Base-by-base conservation (phyloP, 1,139 yeast genomes). In the Blastobotrys elegans region DNA sequence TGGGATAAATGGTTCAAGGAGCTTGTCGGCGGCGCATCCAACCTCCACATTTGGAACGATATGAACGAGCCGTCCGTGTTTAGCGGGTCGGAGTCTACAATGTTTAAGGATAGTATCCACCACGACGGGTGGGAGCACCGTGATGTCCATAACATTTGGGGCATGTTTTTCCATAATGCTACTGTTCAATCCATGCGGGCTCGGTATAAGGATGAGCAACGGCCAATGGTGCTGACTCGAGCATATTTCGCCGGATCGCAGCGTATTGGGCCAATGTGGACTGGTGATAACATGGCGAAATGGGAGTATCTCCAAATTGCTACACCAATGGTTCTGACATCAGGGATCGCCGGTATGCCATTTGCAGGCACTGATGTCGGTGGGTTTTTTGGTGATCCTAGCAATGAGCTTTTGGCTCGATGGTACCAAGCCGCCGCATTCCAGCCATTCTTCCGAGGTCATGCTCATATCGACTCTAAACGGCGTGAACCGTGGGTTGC, bases 1-100 rank as follows among this genome's bases (percentile, higher is more conserved):
- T 92, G 97, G 97, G 65, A 66, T 41, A 53, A 60, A 3, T 67
- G 75, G 51, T 78, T 74, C 54, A 49, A 53, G 43, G 74, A 72
- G 7, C 64, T 73, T 0, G 77, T 84, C 50, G 72, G 81, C 54
- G 80, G 82, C 0, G 71, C 80, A 22, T 56, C 61, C 5, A 92
- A 92, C 60, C 64, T 89, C 47, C 84, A 84, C 59, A 70, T 94
- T 27, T 92, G 99, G 99, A 94, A 92, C 65, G 98, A 94, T 65
- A 92, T 92, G 99, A 88, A 86, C 66, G 99, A 92, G 66, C 97
- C 97, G 0, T 87, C 97, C 0, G 84, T 92, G 2, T 94, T 92
- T 64, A 79, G 83, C 58, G 98, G 97, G 0, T 96, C 97, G 1
- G 99, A 92, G 64, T 88, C 96, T 0, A 71, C 95, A 0, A 80